These are phyloP conservation scores for Euphrasia arctica DNA, from an alignment of 305 asterid genomes.

Conservation along the genomic window DNA sequence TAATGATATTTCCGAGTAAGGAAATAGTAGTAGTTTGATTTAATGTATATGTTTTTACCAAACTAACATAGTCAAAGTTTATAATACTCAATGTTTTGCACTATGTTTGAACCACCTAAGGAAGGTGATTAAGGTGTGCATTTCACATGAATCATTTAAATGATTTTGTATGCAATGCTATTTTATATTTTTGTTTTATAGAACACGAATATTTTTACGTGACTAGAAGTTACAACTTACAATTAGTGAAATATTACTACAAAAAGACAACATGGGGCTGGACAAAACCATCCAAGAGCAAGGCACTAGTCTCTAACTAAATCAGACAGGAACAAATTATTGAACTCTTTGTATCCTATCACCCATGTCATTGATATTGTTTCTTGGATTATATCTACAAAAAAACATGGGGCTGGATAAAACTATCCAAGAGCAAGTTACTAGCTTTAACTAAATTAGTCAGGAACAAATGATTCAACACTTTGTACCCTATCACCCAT, in stretches of 20 bases:
- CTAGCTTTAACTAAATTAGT: too few relatives aligned
- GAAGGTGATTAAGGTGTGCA: neutral
- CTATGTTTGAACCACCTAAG: constrained; percentile 13
- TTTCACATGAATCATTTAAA: constrained; percentile 11
- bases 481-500: too few relatives aligned
- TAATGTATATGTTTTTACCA: neutral
- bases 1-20: neutral
- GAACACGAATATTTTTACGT: neutral
- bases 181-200: neutral
- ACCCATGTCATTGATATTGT: too few relatives aligned
- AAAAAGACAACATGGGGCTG: neutral
- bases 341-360: neutral
- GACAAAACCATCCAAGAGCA: neutral
- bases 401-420: too few relatives aligned
- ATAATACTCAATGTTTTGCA: constrained; percentile 18
- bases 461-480: too few relatives aligned
- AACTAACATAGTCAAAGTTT: constrained; percentile 9
- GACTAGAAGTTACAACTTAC: neutral
- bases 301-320: neutral
- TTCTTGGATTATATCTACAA: too few relatives aligned
- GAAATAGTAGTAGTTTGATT: constrained; percentile 5
- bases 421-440: too few relatives aligned
- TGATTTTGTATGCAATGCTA: constrained; percentile 6
- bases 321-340: neutral
- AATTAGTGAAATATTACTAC: neutral